Evolutionary conservation across 1,284 basidiomycete genomes (phyloP).

Genomic region (Boletus mariae): DNA sequence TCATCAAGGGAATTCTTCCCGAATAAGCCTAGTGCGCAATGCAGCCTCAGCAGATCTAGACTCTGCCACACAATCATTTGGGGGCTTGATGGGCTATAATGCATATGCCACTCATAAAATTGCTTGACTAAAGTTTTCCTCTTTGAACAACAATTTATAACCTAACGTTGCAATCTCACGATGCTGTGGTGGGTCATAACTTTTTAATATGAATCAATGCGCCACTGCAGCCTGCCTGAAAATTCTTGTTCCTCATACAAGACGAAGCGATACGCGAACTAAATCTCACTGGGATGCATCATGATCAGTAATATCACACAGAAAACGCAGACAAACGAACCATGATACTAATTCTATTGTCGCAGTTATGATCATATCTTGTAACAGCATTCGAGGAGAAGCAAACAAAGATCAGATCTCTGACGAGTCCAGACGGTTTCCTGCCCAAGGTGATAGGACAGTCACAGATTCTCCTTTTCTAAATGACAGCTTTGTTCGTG

Average conservation of each 20-base stretch:
- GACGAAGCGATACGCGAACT: too few species aligned
- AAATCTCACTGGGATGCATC: too few species aligned
- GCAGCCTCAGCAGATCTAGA: slow-evolving; percentile 7
- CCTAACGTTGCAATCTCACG: slow-evolving; percentile 9
- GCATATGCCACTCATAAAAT: slow-evolving; percentile 2
- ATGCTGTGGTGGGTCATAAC: slow-evolving; percentile 7
- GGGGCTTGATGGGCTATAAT: slow-evolving; percentile 27
- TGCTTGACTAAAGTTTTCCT: neutral
- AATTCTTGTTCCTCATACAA: too few species aligned
- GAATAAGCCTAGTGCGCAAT: neutral
- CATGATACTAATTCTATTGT: neutral
- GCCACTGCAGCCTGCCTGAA: slow-evolving; percentile 24
- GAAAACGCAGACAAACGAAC: neutral
- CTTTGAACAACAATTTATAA: neutral
- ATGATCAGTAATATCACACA: too few species aligned
- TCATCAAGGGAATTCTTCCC: neutral
- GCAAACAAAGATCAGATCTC: slow-evolving; percentile 1
- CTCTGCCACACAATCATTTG: slow-evolving; percentile 24
- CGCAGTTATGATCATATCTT: neutral
- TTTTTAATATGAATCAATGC: slow-evolving; percentile 16
- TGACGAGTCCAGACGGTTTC: neutral
- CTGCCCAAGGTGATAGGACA: too few species aligned
- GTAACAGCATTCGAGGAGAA: neutral
- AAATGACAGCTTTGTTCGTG: neutral
- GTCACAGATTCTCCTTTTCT: neutral